Evolutionary conservation across 768 basidiomycete genomes (phyloP).

Genomic region (Tephrocybe sp.): DNA sequence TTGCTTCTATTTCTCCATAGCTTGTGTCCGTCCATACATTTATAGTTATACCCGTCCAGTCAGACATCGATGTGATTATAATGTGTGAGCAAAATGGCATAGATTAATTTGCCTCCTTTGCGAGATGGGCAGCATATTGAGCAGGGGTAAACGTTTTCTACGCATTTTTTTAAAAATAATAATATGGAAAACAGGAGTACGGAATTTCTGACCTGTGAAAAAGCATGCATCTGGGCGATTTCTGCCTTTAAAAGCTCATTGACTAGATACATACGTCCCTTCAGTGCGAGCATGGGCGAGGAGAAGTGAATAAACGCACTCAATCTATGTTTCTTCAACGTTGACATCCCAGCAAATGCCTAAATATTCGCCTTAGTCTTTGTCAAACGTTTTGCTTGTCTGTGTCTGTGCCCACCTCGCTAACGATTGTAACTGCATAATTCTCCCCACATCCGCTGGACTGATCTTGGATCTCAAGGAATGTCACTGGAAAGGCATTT

Average conservation of each 20-base stretch:
- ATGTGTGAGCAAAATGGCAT: not conserved
- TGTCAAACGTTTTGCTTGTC: not conserved
- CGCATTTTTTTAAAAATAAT: not conserved
- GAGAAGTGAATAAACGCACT: constrained; percentile 37
- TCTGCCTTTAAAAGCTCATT: constrained; percentile 73
- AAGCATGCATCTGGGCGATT: constrained; percentile 82
- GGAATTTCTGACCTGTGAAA: constrained; percentile 67
- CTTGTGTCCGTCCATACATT: not conserved
- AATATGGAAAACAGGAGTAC: not conserved
- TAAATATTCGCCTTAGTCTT: constrained; percentile 20
- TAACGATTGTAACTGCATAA: constrained; percentile 73
- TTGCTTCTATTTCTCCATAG: not conserved
- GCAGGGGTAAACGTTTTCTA: constrained; percentile 75
- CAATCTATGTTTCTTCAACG: constrained; percentile 71
- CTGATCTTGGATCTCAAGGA: constrained; percentile 73
- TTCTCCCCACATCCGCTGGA: constrained; percentile 82
- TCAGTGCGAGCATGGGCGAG: constrained; percentile 2
- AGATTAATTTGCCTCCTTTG: constrained; percentile 5
- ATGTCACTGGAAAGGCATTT: constrained; percentile 56
- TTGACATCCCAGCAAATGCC: constrained; percentile 78
- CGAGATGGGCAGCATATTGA: constrained; percentile 49
- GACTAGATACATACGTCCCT: constrained; percentile 49
- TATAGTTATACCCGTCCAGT: not conserved
- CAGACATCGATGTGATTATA: no score
- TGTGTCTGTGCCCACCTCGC: constrained; percentile 48